phyloP scores from a whole-genome alignment of 2,329 filamentous ascomycete species.

The Cercospora sp. region DNA sequence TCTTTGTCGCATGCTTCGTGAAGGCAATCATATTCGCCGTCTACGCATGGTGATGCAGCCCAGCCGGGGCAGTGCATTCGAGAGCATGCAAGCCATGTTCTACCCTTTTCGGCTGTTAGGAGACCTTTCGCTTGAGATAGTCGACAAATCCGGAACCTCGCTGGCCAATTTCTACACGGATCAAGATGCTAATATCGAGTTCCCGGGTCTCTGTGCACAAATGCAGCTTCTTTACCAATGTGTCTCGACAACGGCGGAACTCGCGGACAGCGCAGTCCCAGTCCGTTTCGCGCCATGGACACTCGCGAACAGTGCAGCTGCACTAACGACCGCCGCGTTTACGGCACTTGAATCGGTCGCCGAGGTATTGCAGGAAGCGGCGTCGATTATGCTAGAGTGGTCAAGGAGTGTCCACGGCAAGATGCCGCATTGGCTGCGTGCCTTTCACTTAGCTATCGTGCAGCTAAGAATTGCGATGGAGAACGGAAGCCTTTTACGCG shows the following conservation, averaged over 20 bases:
- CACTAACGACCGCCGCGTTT: neutral
- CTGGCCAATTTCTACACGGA: neutral
- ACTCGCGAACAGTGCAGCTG: too few species aligned
- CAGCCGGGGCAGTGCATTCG: neutral
- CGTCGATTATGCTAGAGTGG: neutral
- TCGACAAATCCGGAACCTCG: neutral
- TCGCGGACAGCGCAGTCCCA: neutral
- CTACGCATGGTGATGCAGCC: neutral
- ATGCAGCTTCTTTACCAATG: neutral
- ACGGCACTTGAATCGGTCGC: neutral
- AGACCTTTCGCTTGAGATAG: neutral
- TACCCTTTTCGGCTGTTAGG: neutral
- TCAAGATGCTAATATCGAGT: neutral
- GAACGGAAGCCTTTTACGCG: neutral
- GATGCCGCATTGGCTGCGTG: neutral
- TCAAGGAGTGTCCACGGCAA: neutral
- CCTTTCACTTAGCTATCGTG: neutral
- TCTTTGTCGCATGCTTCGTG: neutral
- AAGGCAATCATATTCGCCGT: neutral
- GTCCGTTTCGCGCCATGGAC: too few species aligned
- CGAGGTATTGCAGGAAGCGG: neutral
- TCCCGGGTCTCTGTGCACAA: neutral
- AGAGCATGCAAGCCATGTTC: constrained; percentile 1
- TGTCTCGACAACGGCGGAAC: neutral
- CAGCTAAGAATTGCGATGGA: neutral